Percentiles rank a stretch among this genome's conserved stretches.
These are phyloP conservation scores for Hypoxylon sp. DNA, from an alignment of 2,329 filamentous ascomycete species.

Conservation along the genomic window DNA sequence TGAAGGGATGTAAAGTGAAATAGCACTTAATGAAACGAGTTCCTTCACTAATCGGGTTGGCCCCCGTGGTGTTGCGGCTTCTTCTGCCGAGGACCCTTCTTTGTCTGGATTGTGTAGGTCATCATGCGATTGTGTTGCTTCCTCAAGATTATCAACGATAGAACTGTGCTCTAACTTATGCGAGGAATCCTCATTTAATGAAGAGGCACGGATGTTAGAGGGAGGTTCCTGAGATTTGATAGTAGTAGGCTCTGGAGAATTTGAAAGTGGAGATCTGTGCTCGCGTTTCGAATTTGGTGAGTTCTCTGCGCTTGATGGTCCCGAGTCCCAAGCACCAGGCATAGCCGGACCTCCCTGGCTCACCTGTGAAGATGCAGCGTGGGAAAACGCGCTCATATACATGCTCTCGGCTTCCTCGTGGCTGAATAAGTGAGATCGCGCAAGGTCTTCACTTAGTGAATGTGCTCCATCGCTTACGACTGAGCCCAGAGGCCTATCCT, in stretches of 20 bases:
- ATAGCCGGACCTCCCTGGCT: slow-evolving; percentile 54
- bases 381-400: slow-evolving; percentile 82
- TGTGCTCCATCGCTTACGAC: slow-evolving; percentile 49
- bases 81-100: slow-evolving; percentile 51
- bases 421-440: slow-evolving; percentile 77
- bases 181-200: not conserved
- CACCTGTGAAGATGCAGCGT: slow-evolving; percentile 52
- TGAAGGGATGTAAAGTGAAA: slow-evolving; percentile 69
- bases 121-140: slow-evolving; percentile 34
- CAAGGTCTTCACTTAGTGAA: slow-evolving; percentile 60
- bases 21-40: slow-evolving; percentile 62
- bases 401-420: slow-evolving; percentile 88
- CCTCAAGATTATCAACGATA: slow-evolving; percentile 45
- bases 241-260: slow-evolving; percentile 9
- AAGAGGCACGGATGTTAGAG: slow-evolving; percentile 1
- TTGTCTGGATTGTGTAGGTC: slow-evolving; percentile 40
- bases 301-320: slow-evolving; percentile 47
- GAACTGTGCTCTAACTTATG: slow-evolving; percentile 16
- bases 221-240: slow-evolving; percentile 5
- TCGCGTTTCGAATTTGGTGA: slow-evolving; percentile 36
- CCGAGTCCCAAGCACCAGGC: slow-evolving; percentile 67
- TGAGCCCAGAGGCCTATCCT: slow-evolving; percentile 26
- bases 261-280: slow-evolving; percentile 5
- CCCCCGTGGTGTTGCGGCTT: slow-evolving; percentile 64
- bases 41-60: slow-evolving; percentile 69